Base-by-base conservation (phyloP, 1,139 yeast species). In the Spencermartinsiella ligniputridi region DNA sequence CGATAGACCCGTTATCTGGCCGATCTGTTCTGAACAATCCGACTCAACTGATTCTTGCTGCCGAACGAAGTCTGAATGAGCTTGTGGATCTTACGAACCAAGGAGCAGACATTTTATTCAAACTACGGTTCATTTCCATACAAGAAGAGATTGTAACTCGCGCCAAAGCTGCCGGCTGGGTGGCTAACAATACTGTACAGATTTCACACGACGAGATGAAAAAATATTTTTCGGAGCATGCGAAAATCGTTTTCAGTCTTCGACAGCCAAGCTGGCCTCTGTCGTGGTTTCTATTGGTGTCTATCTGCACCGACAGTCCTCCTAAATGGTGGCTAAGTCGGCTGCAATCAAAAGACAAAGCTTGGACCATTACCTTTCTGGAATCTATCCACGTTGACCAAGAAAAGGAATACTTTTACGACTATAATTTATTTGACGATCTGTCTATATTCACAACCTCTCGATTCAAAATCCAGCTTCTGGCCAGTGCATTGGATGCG, bases 111-210 rank as follows among this genome's bases (percentile, higher is more conserved):
- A 47, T 61, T 3, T 41, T 66, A 12, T 48, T 56, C 39, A 57
- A 55, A 41, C 53, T 64, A 33, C 49, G 67, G 12, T 58, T 58
- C 34, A 46, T 59, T 20, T 57, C 66, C 2, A 47, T 63, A 3
- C 65, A 63, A 35, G 63, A 63, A 18, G 66, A 64, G 30, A 56
- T 65, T 18, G 53, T 55, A 11, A 52, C 53, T 13, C 52, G 58
- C 19, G 67, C 68, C 2, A 53, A 51, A 29, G 63, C 64, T 3
- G 52, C 63, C 1, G 69, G 68, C 5, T 67, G 70, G 70, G 58
- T 56, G 3, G 54, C 58, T 11, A 55, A 56, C 37, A 49, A 46
- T 21, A 53, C 49, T 32, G 52, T 60, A 20, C 52, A 40, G 2
- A 44, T 60, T 24, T 47, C 60, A 1, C 40, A 48, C 4, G 63